A percentile compares a stretch with the other conserved stretches of the same genome.
phyloP scores from a whole-genome alignment of 139 green algal species.

The Micractinium sp. region DNA sequence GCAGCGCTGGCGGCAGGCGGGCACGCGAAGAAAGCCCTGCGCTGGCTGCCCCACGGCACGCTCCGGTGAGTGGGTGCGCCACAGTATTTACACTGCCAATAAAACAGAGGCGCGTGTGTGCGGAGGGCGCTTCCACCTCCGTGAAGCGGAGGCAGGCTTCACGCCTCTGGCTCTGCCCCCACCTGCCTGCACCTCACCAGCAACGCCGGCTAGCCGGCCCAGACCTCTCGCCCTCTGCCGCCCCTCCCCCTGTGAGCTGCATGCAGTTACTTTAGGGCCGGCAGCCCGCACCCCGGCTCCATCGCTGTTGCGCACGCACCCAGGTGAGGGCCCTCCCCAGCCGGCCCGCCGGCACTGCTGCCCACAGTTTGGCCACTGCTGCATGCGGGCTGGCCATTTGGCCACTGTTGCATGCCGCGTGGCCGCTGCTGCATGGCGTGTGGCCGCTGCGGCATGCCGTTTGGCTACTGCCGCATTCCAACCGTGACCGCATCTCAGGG shows the following conservation, averaged over 20 bases:
- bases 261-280: not conserved
- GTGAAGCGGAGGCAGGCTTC: not conserved
- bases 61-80: not conserved
- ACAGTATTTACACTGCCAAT: not conserved
- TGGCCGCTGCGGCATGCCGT: no score
- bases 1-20: not conserved
- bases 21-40: not conserved
- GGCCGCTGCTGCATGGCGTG: no score
- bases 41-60: constrained; percentile 3
- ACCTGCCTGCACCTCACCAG: not conserved
- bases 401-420: not conserved
- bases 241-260: not conserved
- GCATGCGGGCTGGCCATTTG: not conserved
- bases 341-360: not conserved
- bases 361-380: not conserved
- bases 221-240: not conserved
- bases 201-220: not conserved
- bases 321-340: not conserved
- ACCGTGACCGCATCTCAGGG: not conserved
- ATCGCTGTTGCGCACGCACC: constrained; percentile 1
- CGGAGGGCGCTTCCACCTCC: no score
- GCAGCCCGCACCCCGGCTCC: not conserved
- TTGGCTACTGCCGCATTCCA: not conserved
- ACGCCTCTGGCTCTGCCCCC: not conserved
- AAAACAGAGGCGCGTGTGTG: not conserved